These are phyloP conservation scores for Amanita pseudoporphyria DNA, from an alignment of 768 basidiomycete species.

Conservation along the genomic window DNA sequence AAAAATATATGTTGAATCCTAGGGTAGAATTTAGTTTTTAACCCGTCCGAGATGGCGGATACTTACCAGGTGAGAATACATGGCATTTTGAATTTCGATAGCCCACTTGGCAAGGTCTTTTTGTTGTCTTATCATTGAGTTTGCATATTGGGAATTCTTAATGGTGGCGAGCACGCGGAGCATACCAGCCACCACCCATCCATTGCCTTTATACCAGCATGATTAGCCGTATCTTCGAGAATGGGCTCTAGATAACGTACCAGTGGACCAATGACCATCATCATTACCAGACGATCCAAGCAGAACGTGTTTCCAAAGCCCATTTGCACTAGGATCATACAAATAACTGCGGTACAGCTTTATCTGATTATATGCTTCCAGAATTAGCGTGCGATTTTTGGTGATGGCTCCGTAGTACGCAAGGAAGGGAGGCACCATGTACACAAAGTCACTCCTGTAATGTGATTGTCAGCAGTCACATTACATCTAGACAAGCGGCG, in stretches of 20 bases:
- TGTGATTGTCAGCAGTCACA: not conserved
- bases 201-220: constrained; percentile 48
- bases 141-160: constrained; percentile 45
- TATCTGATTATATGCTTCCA: constrained; percentile 63
- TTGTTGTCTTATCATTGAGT: constrained; percentile 39
- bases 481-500: not conserved
- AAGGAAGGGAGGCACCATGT: constrained; percentile 83
- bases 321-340: constrained; percentile 34
- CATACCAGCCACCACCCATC: constrained; percentile 86
- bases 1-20: constrained; percentile 45
- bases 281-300: constrained; percentile 48
- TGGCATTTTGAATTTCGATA: constrained; percentile 61
- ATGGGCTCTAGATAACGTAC: constrained; percentile 22
- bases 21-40: not conserved
- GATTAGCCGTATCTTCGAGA: not conserved
- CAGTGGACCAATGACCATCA: constrained; percentile 73
- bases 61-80: constrained; percentile 54
- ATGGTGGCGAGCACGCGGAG: constrained; percentile 74
- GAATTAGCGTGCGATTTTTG: constrained; percentile 45
- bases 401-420: constrained; percentile 72
- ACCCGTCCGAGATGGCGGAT: not conserved
- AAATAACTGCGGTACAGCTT: constrained; percentile 62
- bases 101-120: constrained; percentile 56
- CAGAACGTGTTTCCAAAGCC: constrained; percentile 72
- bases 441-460: constrained; percentile 67